Base-by-base conservation (phyloP, 805 yeast species). In the Wickerhamomyces silvicola region DNA sequence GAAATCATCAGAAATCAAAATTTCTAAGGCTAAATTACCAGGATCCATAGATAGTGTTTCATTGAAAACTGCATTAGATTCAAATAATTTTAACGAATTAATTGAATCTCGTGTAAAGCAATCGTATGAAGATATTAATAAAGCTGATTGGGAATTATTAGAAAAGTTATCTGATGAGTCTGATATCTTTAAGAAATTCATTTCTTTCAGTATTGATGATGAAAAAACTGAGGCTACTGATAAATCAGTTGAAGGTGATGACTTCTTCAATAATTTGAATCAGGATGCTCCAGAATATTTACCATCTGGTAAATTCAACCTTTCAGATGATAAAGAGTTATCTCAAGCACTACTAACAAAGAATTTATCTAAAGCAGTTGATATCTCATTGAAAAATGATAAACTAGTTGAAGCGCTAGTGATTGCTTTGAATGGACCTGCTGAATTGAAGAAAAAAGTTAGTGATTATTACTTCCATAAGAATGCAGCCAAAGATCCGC, bases 341-440 rank as follows among this genome's bases (percentile, higher is more conserved):
- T 61, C 68, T 7, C 57, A 62, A 37, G 63, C 70, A 15, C 55
- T 90, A 28, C 66, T 90, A 30, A 54, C 57, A 11, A 86, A 87
- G 38, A 70, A 85, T 31, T 58, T 71, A 30, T 71, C 70, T 11
- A 64, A 69, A 17, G 96, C 97, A 1, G 77, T 85, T 10, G 70
- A 78, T 21, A 50, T 67, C 17, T 76, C 90, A 42, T 60, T 92
- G 38, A 66, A 75, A 27, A 70, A 73, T 22, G 81, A 72, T 31
- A 70, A 72, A 37, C 57, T 86, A 15, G 56, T 72, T 15, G 97
- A 92, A 54, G 96, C 97, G 4, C 68, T 88, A 44, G 63, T 88
- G 18, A 68, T 92, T 38, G 84, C 97, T 0, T 59, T 82, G 48
- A 75, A 77, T 46, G 84, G 80, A 4, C 56, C 76, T 12, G 76